phyloP scores from a whole-genome alignment of 441 rosid species.

The Kokia cookei region DNA sequence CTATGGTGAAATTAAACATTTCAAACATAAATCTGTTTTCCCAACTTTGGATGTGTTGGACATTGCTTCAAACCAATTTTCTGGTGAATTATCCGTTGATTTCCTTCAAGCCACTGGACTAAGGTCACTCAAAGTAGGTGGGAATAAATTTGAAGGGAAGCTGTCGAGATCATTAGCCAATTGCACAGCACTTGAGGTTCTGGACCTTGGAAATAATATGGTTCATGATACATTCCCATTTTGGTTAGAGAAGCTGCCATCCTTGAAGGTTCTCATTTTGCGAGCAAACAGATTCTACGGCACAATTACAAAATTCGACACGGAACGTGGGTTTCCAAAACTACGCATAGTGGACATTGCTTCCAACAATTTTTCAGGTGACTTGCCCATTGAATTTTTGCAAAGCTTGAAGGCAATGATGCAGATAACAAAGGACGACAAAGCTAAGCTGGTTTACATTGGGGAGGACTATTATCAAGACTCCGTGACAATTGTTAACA shows the following conservation, averaged over 20 bases:
- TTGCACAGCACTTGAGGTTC: not conserved
- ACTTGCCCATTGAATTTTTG: not conserved
- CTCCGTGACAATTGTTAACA: not conserved
- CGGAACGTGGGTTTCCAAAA: not conserved
- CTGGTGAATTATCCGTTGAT: no score
- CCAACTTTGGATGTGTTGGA: no score
- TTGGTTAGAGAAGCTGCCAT: not conserved
- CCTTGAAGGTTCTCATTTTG: not conserved
- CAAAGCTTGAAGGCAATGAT: not conserved
- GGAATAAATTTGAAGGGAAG: not conserved
- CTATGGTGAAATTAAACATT: no score
- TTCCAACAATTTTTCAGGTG: constrained; percentile 4
- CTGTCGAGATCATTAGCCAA: not conserved
- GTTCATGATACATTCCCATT: not conserved
- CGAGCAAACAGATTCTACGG: not conserved
- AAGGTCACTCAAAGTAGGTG: not conserved
- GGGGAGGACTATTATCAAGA: not conserved
- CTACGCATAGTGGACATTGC: constrained; percentile 1
- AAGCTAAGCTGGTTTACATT: not conserved
- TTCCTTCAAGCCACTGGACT: not conserved
- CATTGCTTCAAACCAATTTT: no score
- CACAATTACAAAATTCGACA: not conserved
- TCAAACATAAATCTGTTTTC: no score
- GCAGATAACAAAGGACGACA: not conserved
- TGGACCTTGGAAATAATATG: not conserved